Conservation (phyloP, 2,329 filamentous ascomycete genomes). For the Neobulgaria alba region DNA sequence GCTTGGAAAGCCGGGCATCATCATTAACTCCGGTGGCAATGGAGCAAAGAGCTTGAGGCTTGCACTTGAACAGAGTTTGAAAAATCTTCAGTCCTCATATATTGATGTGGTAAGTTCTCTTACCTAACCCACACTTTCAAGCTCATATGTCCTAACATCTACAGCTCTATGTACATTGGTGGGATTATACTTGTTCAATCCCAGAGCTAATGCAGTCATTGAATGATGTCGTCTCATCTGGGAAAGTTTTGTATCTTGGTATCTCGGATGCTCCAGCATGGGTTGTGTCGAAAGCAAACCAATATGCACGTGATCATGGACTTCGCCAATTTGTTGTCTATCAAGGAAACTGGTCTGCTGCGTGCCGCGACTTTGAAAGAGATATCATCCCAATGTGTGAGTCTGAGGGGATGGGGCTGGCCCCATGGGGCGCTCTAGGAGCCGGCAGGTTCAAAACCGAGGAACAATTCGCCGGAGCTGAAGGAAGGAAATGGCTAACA, state of each 20-base stretch:
- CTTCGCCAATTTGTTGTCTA: slow-evolving; percentile 60
- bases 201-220: slow-evolving; percentile 58
- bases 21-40: slow-evolving; percentile 14
- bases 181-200: slow-evolving; percentile 50
- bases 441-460: slow-evolving; percentile 4
- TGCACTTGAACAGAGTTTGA: slow-evolving; percentile 26
- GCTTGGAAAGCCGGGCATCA: slow-evolving; percentile 5
- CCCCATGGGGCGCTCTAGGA: background rate
- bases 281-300: slow-evolving; percentile 55
- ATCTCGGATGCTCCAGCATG: slow-evolving; percentile 61
- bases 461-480: slow-evolving; percentile 21
- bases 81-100: slow-evolving; percentile 56
- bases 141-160: background rate
- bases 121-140: background rate
- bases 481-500: slow-evolving; percentile 26
- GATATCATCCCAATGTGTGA: slow-evolving; percentile 52
- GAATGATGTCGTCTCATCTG: slow-evolving; percentile 46
- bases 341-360: slow-evolving; percentile 54
- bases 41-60: slow-evolving; percentile 10
- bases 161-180: slow-evolving; percentile 23
- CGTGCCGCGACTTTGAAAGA: slow-evolving; percentile 50
- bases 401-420: slow-evolving; percentile 47
- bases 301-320: slow-evolving; percentile 57
- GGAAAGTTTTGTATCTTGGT: slow-evolving; percentile 59
- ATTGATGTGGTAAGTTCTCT: slow-evolving; percentile 47